Evolutionary conservation across 2,329 filamentous ascomycete species (phyloP), one percentile per base, ranked within the genome.

Genomic region (Ophiocordyceps polyrhachis-furcata): DNA sequence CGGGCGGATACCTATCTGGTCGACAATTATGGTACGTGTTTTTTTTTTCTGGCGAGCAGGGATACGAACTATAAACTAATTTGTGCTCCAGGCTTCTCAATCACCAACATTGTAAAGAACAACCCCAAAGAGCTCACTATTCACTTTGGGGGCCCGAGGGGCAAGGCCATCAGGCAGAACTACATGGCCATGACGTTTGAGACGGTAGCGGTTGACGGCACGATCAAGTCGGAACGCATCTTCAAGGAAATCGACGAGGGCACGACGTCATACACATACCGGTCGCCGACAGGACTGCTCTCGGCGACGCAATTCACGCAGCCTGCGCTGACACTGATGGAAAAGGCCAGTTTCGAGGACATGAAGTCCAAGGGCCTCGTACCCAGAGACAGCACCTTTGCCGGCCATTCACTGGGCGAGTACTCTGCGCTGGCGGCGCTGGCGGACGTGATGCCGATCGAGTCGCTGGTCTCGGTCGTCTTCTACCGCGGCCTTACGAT

Each of bases 131-230:
- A 96, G 67, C 79, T 98, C 45, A 98, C 93, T 5, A 85, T 98
- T 51, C 84, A 98, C 70, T 98, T 98, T 58, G 91, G 93, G 68
- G 91, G 91, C 43, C 87, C 91, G 49, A 83, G 86, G 47, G 91
- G 91, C 59, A 98, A 96, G 69, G 87, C 86, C 44, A 98, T 98
- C 55, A 86, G 91, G 50, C 83, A 94, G 59, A 98, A 98, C 67
- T 98, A 98, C 71, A 96, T 96, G 83, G 81, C 89, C 48, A 98
- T 98, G 91, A 96, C 89, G 42, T 98, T 96, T 64, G 91, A 98
- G 70, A 93, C 89, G n/a, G 87, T 98, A 44, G 83, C 82, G 47
- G 69, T 84, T 2, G 91, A 98, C 61, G 91, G 91, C 23, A 77
- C 77, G 32, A 87, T 94, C 69, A 96, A 95, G 66, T 95, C 91